Conservation (phyloP, 495 filamentous ascomycete species). For the Aspergillus taichungensis region DNA sequence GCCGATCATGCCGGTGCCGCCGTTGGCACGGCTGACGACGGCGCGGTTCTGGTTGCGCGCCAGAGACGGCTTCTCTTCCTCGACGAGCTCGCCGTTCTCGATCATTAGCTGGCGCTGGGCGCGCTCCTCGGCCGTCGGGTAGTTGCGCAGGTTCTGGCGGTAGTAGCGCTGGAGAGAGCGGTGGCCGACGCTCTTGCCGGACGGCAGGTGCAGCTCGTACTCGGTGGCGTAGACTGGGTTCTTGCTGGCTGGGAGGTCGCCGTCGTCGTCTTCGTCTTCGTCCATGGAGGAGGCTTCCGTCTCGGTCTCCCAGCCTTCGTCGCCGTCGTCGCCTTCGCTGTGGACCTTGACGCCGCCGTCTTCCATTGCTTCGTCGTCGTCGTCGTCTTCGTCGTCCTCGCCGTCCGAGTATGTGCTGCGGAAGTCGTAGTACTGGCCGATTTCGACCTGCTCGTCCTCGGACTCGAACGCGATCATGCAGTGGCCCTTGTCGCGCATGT, state of each 20-base stretch:
- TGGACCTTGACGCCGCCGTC: slow-evolving; percentile 32
- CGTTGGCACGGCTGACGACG: slow-evolving; percentile 56
- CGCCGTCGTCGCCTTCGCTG: slow-evolving; percentile 32
- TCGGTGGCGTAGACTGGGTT: slow-evolving; percentile 69
- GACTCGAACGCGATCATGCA: slow-evolving; percentile 91
- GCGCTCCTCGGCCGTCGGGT: slow-evolving; percentile 63
- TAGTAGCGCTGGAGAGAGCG: slow-evolving; percentile 78
- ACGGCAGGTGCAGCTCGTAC: slow-evolving; percentile 88
- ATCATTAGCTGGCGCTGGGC: slow-evolving; percentile 36
- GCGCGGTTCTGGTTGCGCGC: slow-evolving; percentile 48
- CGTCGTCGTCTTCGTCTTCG: slow-evolving; percentile 21
- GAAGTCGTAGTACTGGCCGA: slow-evolving; percentile 99
- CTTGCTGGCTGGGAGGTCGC: slow-evolving; percentile 28
- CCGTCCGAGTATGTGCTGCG: slow-evolving; percentile 85
- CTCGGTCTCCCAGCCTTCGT: slow-evolving; percentile 89
- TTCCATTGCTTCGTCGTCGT: slow-evolving; percentile 17
- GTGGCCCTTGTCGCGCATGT: slow-evolving; percentile 95
- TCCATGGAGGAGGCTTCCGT: slow-evolving; percentile 75
- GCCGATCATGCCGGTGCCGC: slow-evolving; percentile 67
- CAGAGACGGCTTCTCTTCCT: slow-evolving; percentile 23
- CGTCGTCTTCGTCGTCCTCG: slow-evolving; percentile 40
- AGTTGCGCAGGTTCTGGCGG: slow-evolving; percentile 82
- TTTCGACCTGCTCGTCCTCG: slow-evolving; percentile 84
- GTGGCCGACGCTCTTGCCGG: slow-evolving; percentile 83
- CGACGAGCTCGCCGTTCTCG: slow-evolving; percentile 42